These are phyloP conservation scores for Paratinospora sagittata DNA, from an alignment of 164 flowering plant genomes.

Conservation along the genomic window DNA sequence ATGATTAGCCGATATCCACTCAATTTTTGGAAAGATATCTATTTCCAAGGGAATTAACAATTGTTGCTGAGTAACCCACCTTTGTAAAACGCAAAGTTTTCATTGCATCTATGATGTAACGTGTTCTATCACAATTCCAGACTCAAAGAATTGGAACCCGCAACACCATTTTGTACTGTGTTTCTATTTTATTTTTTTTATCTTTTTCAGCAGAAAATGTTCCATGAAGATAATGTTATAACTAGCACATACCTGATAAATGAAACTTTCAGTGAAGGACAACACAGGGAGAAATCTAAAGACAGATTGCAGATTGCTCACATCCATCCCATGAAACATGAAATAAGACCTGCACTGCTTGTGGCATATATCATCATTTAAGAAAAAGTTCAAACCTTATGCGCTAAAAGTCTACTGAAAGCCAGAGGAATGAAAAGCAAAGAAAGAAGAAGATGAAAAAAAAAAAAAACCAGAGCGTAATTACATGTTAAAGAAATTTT, in stretches of 20 bases:
- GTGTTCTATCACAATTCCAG: background rate
- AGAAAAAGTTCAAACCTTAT: too few relatives aligned
- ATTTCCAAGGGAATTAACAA: too few relatives aligned
- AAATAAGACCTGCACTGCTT: slow-evolving; percentile 97
- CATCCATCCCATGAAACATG: slow-evolving; percentile 91
- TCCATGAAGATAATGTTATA: background rate
- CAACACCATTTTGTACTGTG: too few relatives aligned
- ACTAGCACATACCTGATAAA: slow-evolving; percentile 62
- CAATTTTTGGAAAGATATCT: too few relatives aligned
- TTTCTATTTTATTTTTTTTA: background rate
- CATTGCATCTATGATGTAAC: background rate
- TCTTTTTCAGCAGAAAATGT: background rate
- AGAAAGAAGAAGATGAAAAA: background rate
- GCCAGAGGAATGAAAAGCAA: slow-evolving; percentile 1
- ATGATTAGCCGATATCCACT: too few relatives aligned
- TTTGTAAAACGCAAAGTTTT: background rate
- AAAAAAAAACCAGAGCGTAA: background rate
- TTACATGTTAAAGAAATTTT: background rate
- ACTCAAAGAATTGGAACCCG: background rate
- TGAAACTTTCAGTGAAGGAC: slow-evolving; percentile 82
- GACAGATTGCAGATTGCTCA: slow-evolving; percentile 43
- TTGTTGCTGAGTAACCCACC: too few relatives aligned
- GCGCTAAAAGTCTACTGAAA: too few relatives aligned
- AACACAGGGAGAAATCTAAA: slow-evolving; percentile 79
- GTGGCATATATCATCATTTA: too few relatives aligned